These are phyloP conservation scores for Colletotrichum eleusines DNA, from an alignment of 2,329 filamentous ascomycete genomes.

Conservation along the genomic window DNA sequence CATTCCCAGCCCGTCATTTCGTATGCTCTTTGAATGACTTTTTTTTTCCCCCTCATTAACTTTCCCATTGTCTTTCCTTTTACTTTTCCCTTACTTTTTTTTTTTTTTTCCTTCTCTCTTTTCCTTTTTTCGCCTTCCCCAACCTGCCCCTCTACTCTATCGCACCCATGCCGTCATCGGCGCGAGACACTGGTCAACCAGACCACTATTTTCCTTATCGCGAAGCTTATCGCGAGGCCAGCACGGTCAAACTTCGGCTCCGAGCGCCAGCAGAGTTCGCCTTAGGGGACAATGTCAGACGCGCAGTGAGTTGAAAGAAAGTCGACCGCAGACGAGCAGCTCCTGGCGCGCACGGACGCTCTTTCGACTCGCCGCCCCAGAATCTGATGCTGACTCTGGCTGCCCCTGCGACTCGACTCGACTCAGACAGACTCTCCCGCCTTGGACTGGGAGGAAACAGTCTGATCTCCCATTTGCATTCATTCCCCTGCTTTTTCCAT, in stretches of 20 bases:
- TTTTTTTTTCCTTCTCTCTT: neutral
- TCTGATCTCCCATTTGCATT: conserved; percentile 30
- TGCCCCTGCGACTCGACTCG: neutral
- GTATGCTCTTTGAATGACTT: too few species aligned
- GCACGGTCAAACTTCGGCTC: neutral
- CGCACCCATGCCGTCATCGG: conserved; percentile 13
- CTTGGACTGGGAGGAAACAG: neutral
- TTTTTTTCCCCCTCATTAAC: neutral
- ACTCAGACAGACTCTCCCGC: too few species aligned
- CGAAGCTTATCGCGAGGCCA: neutral
- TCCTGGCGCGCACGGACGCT: conserved; percentile 20
- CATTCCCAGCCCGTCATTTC: conserved; percentile 5
- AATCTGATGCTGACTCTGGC: conserved; percentile 11
- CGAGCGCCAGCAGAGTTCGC: neutral
- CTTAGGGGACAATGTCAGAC: neutral
- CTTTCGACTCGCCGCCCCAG: conserved; percentile 11
- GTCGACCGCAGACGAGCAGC: neutral
- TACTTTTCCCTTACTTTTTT: neutral
- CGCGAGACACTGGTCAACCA: neutral
- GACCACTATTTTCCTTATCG: neutral
- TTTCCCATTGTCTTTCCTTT: neutral
- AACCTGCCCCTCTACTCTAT: conserved; percentile 3
- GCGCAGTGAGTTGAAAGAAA: conserved; percentile 10
- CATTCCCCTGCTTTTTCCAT: neutral
- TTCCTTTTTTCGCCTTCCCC: neutral